A percentile compares a stretch with the other conserved stretches of the same genome.
phyloP scores from a whole-genome alignment of 768 basidiomycete genomes.

The Pisolithus microcarpus region DNA sequence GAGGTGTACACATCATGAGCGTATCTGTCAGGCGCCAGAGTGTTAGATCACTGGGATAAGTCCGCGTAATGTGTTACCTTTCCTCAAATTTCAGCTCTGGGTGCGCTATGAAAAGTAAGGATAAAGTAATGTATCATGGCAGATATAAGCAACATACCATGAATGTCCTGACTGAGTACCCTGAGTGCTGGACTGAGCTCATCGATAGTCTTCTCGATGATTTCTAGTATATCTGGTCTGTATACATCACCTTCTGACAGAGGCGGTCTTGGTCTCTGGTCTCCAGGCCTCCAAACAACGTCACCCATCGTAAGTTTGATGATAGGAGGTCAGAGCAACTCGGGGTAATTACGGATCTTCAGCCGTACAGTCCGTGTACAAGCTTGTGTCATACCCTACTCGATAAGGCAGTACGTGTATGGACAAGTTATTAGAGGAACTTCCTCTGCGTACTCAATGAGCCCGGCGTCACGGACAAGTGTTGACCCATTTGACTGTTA shows the following conservation, averaged over 20 bases:
- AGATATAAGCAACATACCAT: slow-evolving; percentile 35
- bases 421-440: no score
- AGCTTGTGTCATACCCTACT: no score
- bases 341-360: no score
- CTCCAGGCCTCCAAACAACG: slow-evolving; percentile 39
- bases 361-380: no score
- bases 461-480: no score
- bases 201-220: slow-evolving; percentile 50
- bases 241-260: slow-evolving; percentile 32
- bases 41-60: not conserved
- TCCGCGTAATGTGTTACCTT: slow-evolving; percentile 33
- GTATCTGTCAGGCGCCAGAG: slow-evolving; percentile 35
- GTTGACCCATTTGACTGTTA: no score
- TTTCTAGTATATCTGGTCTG: slow-evolving; percentile 50
- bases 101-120: slow-evolving; percentile 38
- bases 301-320: slow-evolving; percentile 2
- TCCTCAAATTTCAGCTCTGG: slow-evolving; percentile 68
- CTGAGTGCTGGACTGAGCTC: slow-evolving; percentile 48
- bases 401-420: no score
- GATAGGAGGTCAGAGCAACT: no score
- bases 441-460: no score
- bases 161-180: slow-evolving; percentile 63
- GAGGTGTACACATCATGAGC: slow-evolving; percentile 65
- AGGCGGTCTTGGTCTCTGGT: slow-evolving; percentile 15
- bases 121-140: not conserved